Percentiles rank a stretch among this genome's conserved stretches.
phyloP scores from a whole-genome alignment of 2,329 filamentous ascomycete genomes.

The Furcasterigmium sp. region DNA sequence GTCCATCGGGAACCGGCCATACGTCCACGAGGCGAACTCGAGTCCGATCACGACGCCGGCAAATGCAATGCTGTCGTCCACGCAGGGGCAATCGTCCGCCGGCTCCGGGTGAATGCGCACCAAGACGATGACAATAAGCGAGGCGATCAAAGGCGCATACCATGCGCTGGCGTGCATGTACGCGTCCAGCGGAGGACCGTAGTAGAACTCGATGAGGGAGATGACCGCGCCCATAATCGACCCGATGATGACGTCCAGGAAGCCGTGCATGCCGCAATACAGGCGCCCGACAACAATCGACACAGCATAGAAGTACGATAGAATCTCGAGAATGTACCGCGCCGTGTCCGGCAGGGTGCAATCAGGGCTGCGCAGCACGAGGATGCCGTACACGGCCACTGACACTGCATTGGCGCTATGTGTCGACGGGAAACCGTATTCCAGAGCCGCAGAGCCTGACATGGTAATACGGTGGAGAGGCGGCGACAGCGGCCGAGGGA shows the following conservation, averaged over 20 bases:
- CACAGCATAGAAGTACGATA: constrained; percentile 77
- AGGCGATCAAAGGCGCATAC: constrained; percentile 58
- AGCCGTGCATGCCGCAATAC: constrained; percentile 98
- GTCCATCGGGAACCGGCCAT: constrained; percentile 48
- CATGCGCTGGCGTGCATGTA: constrained; percentile 64
- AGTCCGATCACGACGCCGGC: constrained; percentile 83
- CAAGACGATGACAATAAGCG: constrained; percentile 64
- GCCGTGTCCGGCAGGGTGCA: constrained; percentile 54
- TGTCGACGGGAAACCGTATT: constrained; percentile 96
- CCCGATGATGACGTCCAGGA: constrained; percentile 83
- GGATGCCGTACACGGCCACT: constrained; percentile 78
- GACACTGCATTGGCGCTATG: constrained; percentile 97
- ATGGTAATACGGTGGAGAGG: constrained; percentile 93
- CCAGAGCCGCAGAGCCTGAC: constrained; percentile 90
- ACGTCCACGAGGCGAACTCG: constrained; percentile 80
- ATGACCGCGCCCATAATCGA: constrained; percentile 68
- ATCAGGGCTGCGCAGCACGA: constrained; percentile 62
- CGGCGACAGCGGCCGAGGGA: constrained; percentile 86
- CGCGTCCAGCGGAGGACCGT: constrained; percentile 58
- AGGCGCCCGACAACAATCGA: constrained; percentile 89
- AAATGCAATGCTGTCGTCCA: constrained; percentile 93
- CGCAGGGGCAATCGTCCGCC: constrained; percentile 94
- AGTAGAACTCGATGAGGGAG: constrained; percentile 54
- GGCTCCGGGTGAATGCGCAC: constrained; percentile 92
- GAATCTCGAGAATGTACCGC: constrained; percentile 57